phyloP scores from a whole-genome alignment of 2,329 filamentous ascomycete genomes.

The Fusarium mangiferae region DNA sequence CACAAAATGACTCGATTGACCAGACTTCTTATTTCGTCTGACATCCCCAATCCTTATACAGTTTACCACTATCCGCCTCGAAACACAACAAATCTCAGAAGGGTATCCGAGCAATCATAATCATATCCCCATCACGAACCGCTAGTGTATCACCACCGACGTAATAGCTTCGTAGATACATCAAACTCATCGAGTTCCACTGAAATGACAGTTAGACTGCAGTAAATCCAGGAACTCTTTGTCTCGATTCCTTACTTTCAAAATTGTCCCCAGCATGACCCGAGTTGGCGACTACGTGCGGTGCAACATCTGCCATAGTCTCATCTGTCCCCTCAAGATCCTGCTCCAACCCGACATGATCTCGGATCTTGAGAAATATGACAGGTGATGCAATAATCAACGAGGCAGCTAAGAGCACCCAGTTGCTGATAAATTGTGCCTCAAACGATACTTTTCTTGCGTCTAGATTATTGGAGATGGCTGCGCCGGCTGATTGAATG shows the following conservation, averaged over 20 bases:
- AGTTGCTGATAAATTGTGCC: constrained; percentile 75
- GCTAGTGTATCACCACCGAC: not conserved
- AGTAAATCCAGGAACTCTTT: not conserved
- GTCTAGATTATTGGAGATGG: constrained; percentile 56
- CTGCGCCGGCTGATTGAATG: constrained; percentile 79
- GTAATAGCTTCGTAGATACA: not conserved
- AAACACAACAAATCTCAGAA: too few species aligned
- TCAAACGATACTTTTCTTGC: constrained; percentile 64
- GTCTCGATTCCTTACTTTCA: constrained; percentile 1
- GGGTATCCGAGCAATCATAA: not conserved
- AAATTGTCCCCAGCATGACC: not conserved
- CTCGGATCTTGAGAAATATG: constrained; percentile 80
- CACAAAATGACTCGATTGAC: rapidly evolving
- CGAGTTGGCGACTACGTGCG: not conserved
- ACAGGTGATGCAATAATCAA: constrained; percentile 82
- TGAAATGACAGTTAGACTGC: constrained; percentile 4
- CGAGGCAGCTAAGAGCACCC: constrained; percentile 77
- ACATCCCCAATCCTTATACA: rapidly evolving
- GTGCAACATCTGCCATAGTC: constrained; percentile 74
- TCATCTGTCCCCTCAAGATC: constrained; percentile 88
- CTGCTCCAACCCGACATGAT: constrained; percentile 78
- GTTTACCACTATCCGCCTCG: rapidly evolving
- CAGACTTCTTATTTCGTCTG: rapidly evolving
- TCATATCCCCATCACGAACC: rapidly evolving
- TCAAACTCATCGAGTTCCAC: not conserved